Conservation (phyloP, 1,139 yeast species). For the Kurtzmaniella quercitrusa region DNA sequence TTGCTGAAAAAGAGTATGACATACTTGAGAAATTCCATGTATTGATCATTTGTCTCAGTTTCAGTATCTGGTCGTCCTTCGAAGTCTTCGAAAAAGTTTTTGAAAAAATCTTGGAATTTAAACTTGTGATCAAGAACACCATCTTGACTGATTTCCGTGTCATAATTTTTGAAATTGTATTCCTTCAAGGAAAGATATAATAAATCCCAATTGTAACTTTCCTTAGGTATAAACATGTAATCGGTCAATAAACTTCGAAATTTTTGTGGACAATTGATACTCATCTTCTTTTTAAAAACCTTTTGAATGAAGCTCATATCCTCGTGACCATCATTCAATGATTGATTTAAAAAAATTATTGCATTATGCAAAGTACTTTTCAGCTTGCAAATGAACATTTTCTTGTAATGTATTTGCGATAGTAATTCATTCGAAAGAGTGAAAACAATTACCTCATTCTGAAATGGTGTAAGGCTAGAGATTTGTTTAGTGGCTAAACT, state of each 20-base stretch:
- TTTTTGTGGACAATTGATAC: constrained; percentile 41
- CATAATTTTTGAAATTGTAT: constrained; percentile 19
- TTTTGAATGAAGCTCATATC: constrained; percentile 20
- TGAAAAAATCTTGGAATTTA: constrained; percentile 7
- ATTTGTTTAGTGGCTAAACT: constrained; percentile 26
- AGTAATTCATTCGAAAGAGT: constrained; percentile 44
- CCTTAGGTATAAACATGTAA: constrained; percentile 37
- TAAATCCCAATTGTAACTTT: constrained; percentile 37
- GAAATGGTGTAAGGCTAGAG: constrained; percentile 20
- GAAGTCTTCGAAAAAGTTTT: constrained; percentile 7
- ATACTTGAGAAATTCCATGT: constrained; percentile 7
- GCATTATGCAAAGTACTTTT: constrained; percentile 45
- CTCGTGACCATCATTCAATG: constrained; percentile 22
- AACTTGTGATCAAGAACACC: constrained; percentile 6
- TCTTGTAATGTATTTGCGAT: constrained; percentile 25
- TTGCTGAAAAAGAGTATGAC: constrained; percentile 20
- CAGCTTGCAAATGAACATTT: constrained; percentile 30
- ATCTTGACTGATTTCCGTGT: constrained; percentile 10
- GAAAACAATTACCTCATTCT: constrained; percentile 33
- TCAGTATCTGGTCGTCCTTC: neutral
- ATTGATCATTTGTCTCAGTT: constrained; percentile 5
- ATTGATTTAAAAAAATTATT: constrained; percentile 42
- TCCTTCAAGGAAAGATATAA: constrained; percentile 39
- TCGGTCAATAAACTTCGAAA: constrained; percentile 42
- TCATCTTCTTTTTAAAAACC: constrained; percentile 39